phyloP scores from a whole-genome alignment of 495 filamentous ascomycete species.

The Pseudevernia furfuracea region DNA sequence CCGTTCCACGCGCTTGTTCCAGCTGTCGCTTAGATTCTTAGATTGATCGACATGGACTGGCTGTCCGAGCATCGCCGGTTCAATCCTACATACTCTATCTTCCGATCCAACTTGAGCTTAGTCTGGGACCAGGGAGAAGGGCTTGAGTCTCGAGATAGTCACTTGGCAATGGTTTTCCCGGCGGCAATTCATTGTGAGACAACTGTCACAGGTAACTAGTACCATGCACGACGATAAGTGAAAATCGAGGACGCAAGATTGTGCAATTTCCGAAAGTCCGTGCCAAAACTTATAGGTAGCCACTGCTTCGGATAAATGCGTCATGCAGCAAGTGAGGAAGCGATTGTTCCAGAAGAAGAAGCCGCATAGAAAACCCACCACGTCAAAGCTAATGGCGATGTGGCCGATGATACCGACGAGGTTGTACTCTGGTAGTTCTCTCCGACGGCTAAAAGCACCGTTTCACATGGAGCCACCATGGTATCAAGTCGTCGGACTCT shows the following conservation, averaged over 20 bases:
- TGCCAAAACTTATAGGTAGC: background rate
- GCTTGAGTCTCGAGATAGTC: background rate
- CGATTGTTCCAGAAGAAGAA: background rate
- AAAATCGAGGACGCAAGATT: background rate
- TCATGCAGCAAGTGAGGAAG: background rate
- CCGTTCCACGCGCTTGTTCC: background rate
- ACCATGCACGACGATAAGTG: background rate
- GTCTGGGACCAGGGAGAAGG: background rate
- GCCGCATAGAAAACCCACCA: background rate
- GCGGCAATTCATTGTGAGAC: background rate
- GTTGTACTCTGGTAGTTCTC: background rate
- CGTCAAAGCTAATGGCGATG: background rate
- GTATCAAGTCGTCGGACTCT: background rate
- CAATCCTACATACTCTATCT: background rate
- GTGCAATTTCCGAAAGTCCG: background rate
- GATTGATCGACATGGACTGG: background rate
- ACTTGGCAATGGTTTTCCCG: background rate
- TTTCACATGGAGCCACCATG: background rate
- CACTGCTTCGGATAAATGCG: background rate
- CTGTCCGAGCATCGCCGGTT: background rate
- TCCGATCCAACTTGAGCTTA: background rate
- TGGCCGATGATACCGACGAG: background rate
- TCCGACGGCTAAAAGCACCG: background rate
- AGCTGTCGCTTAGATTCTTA: slow-evolving; percentile 3
- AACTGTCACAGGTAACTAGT: background rate